Conservation (phyloP, 768 basidiomycete genomes). For the Tephrocybe sp. region DNA sequence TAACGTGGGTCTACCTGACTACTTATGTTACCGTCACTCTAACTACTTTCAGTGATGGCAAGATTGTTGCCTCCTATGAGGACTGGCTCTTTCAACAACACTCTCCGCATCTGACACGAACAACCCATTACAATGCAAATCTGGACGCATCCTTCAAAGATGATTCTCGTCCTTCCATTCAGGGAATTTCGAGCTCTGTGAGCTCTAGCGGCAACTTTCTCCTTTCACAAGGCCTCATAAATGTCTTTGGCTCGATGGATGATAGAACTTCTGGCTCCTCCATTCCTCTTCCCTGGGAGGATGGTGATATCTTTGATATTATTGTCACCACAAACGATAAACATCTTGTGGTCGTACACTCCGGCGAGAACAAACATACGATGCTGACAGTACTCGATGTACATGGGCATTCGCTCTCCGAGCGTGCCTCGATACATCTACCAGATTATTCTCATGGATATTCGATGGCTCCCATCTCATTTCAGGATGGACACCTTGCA, state of each 20-base stretch:
- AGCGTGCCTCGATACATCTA: not conserved
- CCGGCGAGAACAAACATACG: not conserved
- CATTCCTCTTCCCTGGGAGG: not conserved
- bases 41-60: too few relatives aligned
- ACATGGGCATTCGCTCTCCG: not conserved
- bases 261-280: not conserved
- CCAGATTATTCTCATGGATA: not conserved
- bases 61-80: too few relatives aligned
- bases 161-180: too few relatives aligned
- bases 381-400: not conserved
- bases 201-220: not conserved
- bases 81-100: too few relatives aligned
- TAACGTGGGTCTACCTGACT: too few relatives aligned
- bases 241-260: not conserved
- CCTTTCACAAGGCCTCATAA: not conserved
- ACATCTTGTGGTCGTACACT: not conserved
- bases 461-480: not conserved
- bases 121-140: too few relatives aligned
- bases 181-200: not conserved
- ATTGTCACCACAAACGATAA: not conserved
- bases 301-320: not conserved
- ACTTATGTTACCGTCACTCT: too few relatives aligned
- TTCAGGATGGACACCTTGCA: not conserved
- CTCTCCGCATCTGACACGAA: too few relatives aligned
- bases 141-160: too few relatives aligned